Conservation (phyloP, 2,329 filamentous ascomycete genomes). For the Myriosclerotinia curreyana region DNA sequence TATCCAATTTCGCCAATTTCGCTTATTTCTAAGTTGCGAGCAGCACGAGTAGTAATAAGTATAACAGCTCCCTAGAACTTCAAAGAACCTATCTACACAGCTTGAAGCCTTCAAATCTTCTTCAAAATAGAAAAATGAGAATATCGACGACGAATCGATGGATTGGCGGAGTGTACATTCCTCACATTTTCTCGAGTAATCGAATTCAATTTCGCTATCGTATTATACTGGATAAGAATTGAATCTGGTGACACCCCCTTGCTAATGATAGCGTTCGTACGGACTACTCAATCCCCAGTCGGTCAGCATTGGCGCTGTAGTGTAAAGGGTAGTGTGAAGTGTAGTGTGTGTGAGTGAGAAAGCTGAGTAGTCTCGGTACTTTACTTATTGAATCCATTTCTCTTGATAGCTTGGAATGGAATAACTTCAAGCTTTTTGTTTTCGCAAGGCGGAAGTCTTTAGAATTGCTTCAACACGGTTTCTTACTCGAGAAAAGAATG, state of each 20-base stretch:
- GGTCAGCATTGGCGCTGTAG: conserved; percentile 14
- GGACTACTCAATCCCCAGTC: neutral
- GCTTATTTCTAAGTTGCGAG: no score
- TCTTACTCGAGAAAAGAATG: neutral
- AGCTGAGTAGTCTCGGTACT: conserved; percentile 13
- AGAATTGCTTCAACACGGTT: neutral
- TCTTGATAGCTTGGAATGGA: conserved; percentile 13
- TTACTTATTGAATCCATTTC: neutral
- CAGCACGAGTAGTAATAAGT: no score
- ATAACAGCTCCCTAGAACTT: neutral
- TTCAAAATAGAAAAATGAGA: neutral
- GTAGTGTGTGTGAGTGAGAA: conserved; percentile 1
- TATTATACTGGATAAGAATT: neutral
- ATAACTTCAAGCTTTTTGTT: conserved; percentile 3
- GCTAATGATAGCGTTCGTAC: conserved; percentile 2
- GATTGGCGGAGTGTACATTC: neutral
- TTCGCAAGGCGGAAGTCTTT: conserved; percentile 12
- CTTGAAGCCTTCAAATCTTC: neutral
- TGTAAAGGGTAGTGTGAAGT: no score
- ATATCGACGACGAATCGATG: neutral
- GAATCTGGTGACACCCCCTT: conserved; percentile 7
- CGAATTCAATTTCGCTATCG: neutral
- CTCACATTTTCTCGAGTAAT: neutral
- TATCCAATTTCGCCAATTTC: no score
- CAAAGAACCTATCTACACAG: neutral